Percentiles rank a stretch among this genome's conserved stretches.
These are phyloP conservation scores for Yarrowia keelungensis DNA, from an alignment of 805 yeast species.

Conservation along the genomic window DNA sequence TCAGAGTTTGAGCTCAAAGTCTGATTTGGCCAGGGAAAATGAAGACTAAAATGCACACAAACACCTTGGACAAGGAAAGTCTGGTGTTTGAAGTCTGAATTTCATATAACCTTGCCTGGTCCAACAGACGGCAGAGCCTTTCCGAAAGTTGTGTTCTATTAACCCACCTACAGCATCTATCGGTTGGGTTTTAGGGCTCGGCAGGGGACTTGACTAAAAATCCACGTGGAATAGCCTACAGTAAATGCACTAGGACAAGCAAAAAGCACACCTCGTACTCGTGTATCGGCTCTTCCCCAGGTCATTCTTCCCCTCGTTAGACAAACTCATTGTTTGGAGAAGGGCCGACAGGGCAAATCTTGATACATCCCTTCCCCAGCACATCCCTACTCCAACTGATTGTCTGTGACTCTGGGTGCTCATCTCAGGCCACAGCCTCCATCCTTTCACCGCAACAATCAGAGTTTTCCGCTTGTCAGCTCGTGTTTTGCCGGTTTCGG, in stretches of 20 bases:
- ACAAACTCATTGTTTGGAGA: neutral
- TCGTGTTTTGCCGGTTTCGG: conserved; percentile 11
- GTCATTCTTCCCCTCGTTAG: neutral
- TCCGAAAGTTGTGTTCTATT: conserved; percentile 8
- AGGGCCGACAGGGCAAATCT: too few species aligned
- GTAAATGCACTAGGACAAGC: too few species aligned
- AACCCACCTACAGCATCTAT: neutral
- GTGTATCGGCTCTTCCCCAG: neutral
- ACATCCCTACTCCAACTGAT: neutral
- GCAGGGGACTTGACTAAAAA: neutral
- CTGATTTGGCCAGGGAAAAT: neutral
- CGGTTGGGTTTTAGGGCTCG: neutral
- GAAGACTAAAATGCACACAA: neutral
- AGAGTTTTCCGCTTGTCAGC: neutral
- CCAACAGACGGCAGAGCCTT: neutral
- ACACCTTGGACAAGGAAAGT: neutral
- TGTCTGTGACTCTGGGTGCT: neutral
- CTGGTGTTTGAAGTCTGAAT: neutral
- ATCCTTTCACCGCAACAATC: neutral
- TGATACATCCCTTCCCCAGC: too few species aligned
- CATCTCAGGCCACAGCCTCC: conserved; percentile 1
- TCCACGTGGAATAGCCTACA: neutral
- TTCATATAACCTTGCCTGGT: neutral
- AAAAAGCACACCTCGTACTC: too few species aligned
- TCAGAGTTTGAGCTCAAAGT: too few species aligned